phyloP scores from a whole-genome alignment of 352 stramenopile genomes.

The Phytopythium kandeliae region DNA sequence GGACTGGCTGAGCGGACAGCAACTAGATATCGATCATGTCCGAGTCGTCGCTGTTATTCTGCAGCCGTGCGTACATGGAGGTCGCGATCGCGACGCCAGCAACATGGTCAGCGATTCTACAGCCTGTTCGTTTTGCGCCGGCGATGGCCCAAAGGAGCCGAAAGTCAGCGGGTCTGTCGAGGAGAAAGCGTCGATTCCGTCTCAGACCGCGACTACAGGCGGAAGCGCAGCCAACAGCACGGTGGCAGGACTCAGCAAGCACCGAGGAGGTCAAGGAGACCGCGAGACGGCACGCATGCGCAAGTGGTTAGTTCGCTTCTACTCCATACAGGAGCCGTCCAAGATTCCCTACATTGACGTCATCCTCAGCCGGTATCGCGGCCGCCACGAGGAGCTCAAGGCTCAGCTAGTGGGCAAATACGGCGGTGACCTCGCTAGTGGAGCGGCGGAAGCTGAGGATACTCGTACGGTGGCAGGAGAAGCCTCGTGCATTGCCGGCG shows the following conservation, averaged over 20 bases:
- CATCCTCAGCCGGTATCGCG: conserved; percentile 51
- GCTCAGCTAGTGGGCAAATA: conserved; percentile 49
- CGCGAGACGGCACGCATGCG: conserved; percentile 27
- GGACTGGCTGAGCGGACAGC: not conserved
- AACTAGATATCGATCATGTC: not conserved
- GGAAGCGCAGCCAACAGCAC: not conserved
- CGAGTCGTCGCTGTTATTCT: not conserved
- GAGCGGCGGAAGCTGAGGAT: not conserved
- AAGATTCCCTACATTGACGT: conserved; percentile 55
- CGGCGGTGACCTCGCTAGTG: conserved; percentile 8
- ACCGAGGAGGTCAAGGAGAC: conserved; percentile 7
- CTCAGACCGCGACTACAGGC: no score
- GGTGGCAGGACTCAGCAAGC: not conserved
- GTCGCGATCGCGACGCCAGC: not conserved
- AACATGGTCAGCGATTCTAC: not conserved
- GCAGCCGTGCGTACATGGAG: not conserved
- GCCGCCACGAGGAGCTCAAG: conserved; percentile 48
- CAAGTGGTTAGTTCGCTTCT: conserved; percentile 45
- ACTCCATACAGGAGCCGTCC: conserved; percentile 29
- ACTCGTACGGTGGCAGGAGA: no score
- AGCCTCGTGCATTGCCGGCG: not conserved
- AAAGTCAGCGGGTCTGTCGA: not conserved
- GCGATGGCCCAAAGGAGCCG: not conserved
- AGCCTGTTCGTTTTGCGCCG: not conserved
- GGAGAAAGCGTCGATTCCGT: no score